phyloP scores from a whole-genome alignment of 768 basidiomycete species.

The Suillus hirtellus region DNA sequence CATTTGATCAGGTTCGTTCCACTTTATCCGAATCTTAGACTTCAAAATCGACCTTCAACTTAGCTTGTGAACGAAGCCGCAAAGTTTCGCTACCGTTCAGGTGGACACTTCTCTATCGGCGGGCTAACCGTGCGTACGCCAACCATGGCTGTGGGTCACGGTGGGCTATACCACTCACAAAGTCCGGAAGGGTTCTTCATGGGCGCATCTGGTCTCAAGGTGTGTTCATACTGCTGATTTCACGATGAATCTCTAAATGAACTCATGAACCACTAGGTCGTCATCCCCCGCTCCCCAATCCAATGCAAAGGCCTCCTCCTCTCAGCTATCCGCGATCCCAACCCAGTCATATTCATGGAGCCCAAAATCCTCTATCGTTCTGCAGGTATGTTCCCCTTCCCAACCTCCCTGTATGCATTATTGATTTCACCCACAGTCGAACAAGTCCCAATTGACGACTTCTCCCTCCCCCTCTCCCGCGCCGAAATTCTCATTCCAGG shows the following conservation, averaged over 20 bases:
- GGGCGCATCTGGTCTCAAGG: slow-evolving; percentile 88
- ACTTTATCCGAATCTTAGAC: slow-evolving; percentile 3
- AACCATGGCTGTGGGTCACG: slow-evolving; percentile 91
- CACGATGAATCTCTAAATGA: not conserved
- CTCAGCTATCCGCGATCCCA: slow-evolving; percentile 86
- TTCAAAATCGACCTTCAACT: not conserved
- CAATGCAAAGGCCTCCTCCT: slow-evolving; percentile 94
- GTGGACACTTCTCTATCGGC: slow-evolving; percentile 81
- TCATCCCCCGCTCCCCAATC: slow-evolving; percentile 92
- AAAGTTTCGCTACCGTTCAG: slow-evolving; percentile 88
- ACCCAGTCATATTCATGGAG: slow-evolving; percentile 95
- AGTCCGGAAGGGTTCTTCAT: slow-evolving; percentile 95
- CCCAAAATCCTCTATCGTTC: slow-evolving; percentile 93
- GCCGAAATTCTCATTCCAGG: slow-evolving; percentile 78
- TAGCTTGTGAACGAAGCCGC: slow-evolving; percentile 95
- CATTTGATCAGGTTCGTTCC: slow-evolving; percentile 80
- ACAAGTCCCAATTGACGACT: slow-evolving; percentile 91
- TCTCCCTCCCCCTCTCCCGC: slow-evolving; percentile 74
- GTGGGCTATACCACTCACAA: slow-evolving; percentile 92
- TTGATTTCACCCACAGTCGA: slow-evolving; percentile 53
- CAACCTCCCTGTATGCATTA: slow-evolving; percentile 3
- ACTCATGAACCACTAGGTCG: slow-evolving; percentile 41
- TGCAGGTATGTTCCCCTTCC: slow-evolving; percentile 47
- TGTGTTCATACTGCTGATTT: slow-evolving; percentile 23
- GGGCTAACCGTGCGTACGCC: slow-evolving; percentile 81